Percentiles rank a stretch among this genome's conserved stretches.
Evolutionary conservation across 2,329 filamentous ascomycete species (phyloP).

Genomic region (Xylariales sp.): DNA sequence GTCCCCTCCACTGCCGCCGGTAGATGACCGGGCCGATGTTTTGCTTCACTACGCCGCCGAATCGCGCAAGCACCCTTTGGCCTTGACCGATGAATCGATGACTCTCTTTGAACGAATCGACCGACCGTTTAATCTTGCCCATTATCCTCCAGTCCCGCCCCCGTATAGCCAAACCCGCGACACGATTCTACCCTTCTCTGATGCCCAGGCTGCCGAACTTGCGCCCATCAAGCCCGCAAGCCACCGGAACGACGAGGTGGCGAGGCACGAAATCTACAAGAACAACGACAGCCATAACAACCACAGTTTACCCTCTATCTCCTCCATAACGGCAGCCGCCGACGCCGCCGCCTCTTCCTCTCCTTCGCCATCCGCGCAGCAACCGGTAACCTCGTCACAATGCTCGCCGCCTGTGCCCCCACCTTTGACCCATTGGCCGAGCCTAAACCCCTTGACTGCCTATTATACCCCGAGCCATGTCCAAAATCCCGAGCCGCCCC

Average conservation of each 20-base stretch:
- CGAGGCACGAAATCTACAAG: constrained; percentile 9
- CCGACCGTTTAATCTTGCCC: constrained; percentile 50
- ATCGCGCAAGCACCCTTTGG: constrained; percentile 42
- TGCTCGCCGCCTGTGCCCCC: constrained; percentile 43
- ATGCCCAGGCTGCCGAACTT: constrained; percentile 54
- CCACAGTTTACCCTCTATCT: constrained; percentile 57
- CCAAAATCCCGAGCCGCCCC: constrained; percentile 58
- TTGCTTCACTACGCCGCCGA: constrained; percentile 20
- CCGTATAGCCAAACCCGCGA: constrained; percentile 54
- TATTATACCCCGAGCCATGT: constrained; percentile 61
- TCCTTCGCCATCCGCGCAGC: constrained; percentile 38
- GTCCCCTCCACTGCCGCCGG: constrained; percentile 52
- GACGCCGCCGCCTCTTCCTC: constrained; percentile 41
- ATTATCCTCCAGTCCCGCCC: constrained; percentile 51
- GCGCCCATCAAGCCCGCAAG: constrained; percentile 55
- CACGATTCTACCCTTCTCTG: constrained; percentile 49
- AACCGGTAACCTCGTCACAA: constrained; percentile 38
- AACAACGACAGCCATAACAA: constrained; percentile 30
- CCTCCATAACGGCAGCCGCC: constrained; percentile 53
- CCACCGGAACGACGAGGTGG: constrained; percentile 44
- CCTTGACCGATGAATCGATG: constrained; percentile 35
- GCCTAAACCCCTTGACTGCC: constrained; percentile 61
- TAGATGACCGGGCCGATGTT: constrained; percentile 44
- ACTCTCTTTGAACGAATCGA: constrained; percentile 45
- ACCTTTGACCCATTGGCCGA: constrained; percentile 58